Evolutionary conservation across 257 asterid species (phyloP).

Genomic region (Solanum chiquidenum): DNA sequence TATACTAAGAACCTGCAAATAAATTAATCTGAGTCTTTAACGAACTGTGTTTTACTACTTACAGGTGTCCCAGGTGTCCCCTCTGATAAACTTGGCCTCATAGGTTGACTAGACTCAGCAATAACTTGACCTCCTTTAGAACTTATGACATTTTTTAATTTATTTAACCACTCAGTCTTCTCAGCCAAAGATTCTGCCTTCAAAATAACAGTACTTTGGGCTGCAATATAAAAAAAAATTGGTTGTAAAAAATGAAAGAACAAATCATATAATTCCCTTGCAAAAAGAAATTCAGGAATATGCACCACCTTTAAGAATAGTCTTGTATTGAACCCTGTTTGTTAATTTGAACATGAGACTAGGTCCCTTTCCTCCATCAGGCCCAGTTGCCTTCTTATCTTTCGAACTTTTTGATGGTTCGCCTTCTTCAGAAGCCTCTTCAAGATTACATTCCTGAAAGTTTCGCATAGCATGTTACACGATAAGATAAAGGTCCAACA

Average conservation of each 20-base stretch:
- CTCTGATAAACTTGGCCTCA: constrained; percentile 71
- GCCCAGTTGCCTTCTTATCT: constrained; percentile 80
- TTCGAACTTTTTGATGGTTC: constrained; percentile 83
- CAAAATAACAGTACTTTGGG: constrained; percentile 19
- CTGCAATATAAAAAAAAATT: constrained; percentile 1
- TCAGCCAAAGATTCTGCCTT: constrained; percentile 24
- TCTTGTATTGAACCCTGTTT: constrained; percentile 81
- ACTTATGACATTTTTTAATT: constrained; percentile 27
- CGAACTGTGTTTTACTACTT: constrained; percentile 15
- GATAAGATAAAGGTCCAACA: neutral
- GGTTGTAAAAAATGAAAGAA: neutral
- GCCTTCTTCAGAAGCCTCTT: constrained; percentile 77
- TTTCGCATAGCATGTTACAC: neutral
- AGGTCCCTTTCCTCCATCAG: constrained; percentile 58
- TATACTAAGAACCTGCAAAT: neutral
- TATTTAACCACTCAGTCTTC: constrained; percentile 18
- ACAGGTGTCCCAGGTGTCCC: constrained; percentile 92
- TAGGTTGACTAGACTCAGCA: constrained; percentile 48
- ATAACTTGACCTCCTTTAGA: constrained; percentile 85
- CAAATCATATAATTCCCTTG: neutral
- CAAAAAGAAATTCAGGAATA: neutral
- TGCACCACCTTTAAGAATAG: constrained; percentile 69
- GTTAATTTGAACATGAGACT: constrained; percentile 72
- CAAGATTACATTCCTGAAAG: constrained; percentile 87
- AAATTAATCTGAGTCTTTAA: neutral